A percentile compares a stretch with the other conserved stretches of the same genome.
Conservation (phyloP, 345 rosid genomes). For the Carallia brachiata region DNA sequence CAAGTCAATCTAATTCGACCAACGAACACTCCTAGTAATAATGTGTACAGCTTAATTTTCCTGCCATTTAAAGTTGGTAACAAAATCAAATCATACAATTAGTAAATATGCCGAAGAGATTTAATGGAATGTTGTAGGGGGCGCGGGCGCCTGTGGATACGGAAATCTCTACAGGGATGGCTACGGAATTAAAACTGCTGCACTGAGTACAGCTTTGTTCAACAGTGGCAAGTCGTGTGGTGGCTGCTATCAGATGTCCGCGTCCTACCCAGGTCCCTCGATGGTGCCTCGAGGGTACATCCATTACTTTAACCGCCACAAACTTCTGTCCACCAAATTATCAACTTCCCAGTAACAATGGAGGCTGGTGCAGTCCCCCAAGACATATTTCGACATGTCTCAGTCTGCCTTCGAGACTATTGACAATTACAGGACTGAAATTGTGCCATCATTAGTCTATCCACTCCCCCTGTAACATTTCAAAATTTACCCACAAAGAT, state of each 20-base stretch:
- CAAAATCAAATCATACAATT: too few species aligned
- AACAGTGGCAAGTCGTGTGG: slow-evolving; percentile 32
- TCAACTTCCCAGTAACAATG: slow-evolving; percentile 25
- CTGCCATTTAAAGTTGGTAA: background rate
- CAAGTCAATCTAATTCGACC: too few species aligned
- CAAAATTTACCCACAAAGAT: too few species aligned
- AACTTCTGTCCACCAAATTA: slow-evolving; percentile 34
- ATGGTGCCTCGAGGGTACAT: slow-evolving; percentile 27
- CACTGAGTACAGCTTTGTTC: slow-evolving; percentile 30
- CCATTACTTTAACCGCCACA: slow-evolving; percentile 25
- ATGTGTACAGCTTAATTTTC: background rate
- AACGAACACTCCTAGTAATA: too few species aligned
- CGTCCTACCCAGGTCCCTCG: slow-evolving; percentile 13
- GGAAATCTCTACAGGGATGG: slow-evolving; percentile 30
- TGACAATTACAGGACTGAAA: slow-evolving; percentile 25
- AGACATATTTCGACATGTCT: slow-evolving; percentile 27
- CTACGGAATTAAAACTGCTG: slow-evolving; percentile 24
- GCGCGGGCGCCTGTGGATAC: slow-evolving; percentile 36
- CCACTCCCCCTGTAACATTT: background rate
- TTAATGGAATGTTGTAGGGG: slow-evolving; percentile 10
- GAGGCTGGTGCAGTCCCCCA: slow-evolving; percentile 38
- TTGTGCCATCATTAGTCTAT: slow-evolving; percentile 14
- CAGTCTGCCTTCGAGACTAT: slow-evolving; percentile 28
- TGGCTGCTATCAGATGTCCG: slow-evolving; percentile 25
- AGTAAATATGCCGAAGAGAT: too few species aligned